Evolutionary conservation across 768 basidiomycete species (phyloP), one percentile per base, ranked within the genome.

Genomic region (Pleurotus citrinopileatus): DNA sequence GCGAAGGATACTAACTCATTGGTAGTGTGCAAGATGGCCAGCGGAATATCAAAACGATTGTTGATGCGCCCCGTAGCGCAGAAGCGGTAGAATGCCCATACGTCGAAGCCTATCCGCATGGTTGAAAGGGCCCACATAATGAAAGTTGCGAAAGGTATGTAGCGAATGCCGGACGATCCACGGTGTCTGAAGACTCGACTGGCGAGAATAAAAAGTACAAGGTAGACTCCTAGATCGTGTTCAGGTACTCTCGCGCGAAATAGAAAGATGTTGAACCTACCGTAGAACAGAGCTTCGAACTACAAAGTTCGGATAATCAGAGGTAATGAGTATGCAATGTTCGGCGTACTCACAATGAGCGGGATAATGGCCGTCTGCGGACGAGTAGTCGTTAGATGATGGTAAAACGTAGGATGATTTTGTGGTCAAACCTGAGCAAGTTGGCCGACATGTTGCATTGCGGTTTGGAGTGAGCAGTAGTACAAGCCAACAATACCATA

Each of bases 21-120:
- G 12, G 48, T 51, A 20, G 48, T 36, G 17, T 51, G 48, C n/a
- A 51, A 22, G 32, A 51, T 51, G 12, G 48, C 48, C 48, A 51
- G 20, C 9, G 48, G 48, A 13, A 51, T 34, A 17, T 51, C 48
- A 19, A 34, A 28, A 6, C 9, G 20, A 12, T 20, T 19, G 22
- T 5, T 25, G 13, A 51, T 20, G 22, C 37, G 15, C 6, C 48
- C 48, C 2, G 34, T 36, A 7, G 19, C 19, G 29, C 28, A 22
- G 15, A 51, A 25, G 34, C n/a, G 48, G 29, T 23, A 34, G 29
- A 37, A 37, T 37, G 34, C 37, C 48, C 48, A 51, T 17, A 22
- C 10, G 48, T 51, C 48, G 29, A 51, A 36, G 4, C 13, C 48
- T 6, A 25, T 37, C 22, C 48, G 28, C 10, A 25, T 26, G 13